phyloP scores from a whole-genome alignment of 371 early-diverging fungal genomes.

The Syncephalastrum sp. region DNA sequence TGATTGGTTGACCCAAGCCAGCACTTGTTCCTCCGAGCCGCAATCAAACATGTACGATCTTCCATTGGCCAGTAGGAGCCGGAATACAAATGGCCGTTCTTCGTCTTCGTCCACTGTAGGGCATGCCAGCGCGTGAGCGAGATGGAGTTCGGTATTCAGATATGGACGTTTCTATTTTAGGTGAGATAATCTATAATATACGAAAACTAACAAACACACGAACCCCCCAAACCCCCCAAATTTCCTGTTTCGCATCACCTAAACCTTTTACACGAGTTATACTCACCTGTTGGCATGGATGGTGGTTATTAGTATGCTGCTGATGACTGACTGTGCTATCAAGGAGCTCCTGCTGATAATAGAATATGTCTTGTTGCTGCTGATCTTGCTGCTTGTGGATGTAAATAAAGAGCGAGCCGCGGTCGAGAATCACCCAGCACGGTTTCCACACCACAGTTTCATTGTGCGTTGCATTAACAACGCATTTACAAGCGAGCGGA shows the following conservation, averaged over 20 bases:
- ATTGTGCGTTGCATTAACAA: slow-evolving; percentile 2
- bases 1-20: slow-evolving; percentile 23
- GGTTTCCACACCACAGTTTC: slow-evolving; percentile 14
- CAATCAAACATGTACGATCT: slow-evolving; percentile 21
- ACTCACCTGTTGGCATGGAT: slow-evolving; percentile 7
- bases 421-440: slow-evolving; percentile 27
- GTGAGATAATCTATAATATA: slow-evolving; percentile 18
- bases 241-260: too few relatives aligned
- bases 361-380: neutral
- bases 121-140: slow-evolving; percentile 14
- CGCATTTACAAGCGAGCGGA: slow-evolving; percentile 16
- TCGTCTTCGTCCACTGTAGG: neutral
- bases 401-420: slow-evolving; percentile 24
- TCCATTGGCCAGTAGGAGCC: slow-evolving; percentile 17
- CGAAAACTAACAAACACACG: neutral
- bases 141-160: slow-evolving; percentile 9
- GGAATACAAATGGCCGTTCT: slow-evolving; percentile 15
- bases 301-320: neutral
- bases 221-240: too few relatives aligned
- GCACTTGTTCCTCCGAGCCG: slow-evolving; percentile 19
- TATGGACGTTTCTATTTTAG: slow-evolving; percentile 15
- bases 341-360: slow-evolving; percentile 3
- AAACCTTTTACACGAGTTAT: neutral
- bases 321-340: neutral
- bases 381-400: slow-evolving; percentile 6